These are phyloP conservation scores for Pochonia chlamydosporia DNA, from an alignment of 2,329 filamentous ascomycete genomes.

Conservation along the genomic window DNA sequence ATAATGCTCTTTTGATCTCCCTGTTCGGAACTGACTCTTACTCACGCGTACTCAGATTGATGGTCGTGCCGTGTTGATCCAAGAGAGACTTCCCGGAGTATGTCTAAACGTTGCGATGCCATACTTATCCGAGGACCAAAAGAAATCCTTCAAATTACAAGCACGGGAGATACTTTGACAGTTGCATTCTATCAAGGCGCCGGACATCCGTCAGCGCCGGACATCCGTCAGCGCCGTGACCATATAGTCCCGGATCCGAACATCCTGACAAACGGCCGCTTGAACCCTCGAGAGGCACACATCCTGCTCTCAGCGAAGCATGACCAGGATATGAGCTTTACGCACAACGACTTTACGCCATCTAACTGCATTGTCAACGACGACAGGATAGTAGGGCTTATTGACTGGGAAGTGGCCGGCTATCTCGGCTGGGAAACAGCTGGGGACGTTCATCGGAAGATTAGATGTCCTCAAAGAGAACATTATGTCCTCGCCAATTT, in stretches of 20 bases:
- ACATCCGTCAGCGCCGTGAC: background rate
- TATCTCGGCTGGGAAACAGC: slow-evolving; percentile 25
- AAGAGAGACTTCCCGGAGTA: slow-evolving; percentile 1
- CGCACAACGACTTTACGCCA: slow-evolving; percentile 32
- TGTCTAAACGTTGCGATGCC: background rate
- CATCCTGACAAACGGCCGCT: background rate
- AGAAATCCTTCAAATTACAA: background rate
- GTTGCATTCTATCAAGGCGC: background rate
- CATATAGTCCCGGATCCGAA: background rate
- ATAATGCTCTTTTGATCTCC: slow-evolving; percentile 1
- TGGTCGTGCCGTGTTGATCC: slow-evolving; percentile 26
- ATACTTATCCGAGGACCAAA: background rate
- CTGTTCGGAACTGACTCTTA: background rate
- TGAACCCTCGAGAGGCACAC: slow-evolving; percentile 8
- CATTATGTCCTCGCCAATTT: slow-evolving; percentile 14
- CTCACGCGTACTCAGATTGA: slow-evolving; percentile 23
- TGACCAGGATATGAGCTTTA: slow-evolving; percentile 24
- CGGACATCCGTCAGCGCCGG: background rate
- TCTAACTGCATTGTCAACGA: slow-evolving; percentile 33
- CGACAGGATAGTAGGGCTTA: slow-evolving; percentile 30
- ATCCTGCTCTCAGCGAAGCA: slow-evolving; percentile 21
- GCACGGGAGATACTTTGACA: background rate
- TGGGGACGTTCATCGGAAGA: slow-evolving; percentile 19
- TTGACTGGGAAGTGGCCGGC: slow-evolving; percentile 38
- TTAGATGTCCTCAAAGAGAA: slow-evolving; percentile 18